These are phyloP conservation scores for Bacterosira constricta DNA, from an alignment of 108 stramenopile genomes.

Conservation along the genomic window DNA sequence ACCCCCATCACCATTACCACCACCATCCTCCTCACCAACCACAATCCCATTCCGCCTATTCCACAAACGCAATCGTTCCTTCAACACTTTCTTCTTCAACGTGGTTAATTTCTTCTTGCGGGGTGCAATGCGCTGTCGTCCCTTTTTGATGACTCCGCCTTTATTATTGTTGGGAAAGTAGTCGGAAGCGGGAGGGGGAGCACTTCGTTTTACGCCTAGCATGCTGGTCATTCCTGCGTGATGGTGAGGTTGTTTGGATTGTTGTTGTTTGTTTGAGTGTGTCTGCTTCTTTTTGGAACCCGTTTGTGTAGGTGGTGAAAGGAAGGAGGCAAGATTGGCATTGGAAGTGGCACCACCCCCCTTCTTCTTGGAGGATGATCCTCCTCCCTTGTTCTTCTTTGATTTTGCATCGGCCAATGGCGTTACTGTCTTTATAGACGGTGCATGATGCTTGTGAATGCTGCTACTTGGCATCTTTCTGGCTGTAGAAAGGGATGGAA, in stretches of 20 bases:
- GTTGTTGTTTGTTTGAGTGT: conserved; percentile 1
- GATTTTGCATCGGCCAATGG: not conserved
- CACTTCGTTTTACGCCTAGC: conserved; percentile 14
- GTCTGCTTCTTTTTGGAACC: not conserved
- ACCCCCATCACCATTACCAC: not conserved
- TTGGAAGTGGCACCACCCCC: not conserved
- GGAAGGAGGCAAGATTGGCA: conserved; percentile 16
- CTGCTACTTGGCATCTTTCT: not conserved
- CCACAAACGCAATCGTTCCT: conserved; percentile 76
- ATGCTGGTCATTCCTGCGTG: no score
- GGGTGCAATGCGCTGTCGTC: conserved; percentile 2
- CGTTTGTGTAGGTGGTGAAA: not conserved
- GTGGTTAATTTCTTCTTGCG: conserved; percentile 47
- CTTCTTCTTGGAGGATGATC: conserved; percentile 11
- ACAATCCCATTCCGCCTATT: conserved; percentile 47
- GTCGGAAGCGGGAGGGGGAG: not conserved
- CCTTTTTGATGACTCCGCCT: not conserved
- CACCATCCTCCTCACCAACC: not conserved
- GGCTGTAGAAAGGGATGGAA: conserved; percentile 8
- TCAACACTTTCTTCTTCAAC: conserved; percentile 76
- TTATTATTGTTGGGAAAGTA: no score
- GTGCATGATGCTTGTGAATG: not conserved
- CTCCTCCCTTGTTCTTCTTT: conserved; percentile 12
- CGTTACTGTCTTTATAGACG: not conserved
- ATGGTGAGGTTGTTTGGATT: no score